A percentile compares a stretch with the other conserved stretches of the same genome.
These are phyloP conservation scores for Blastobotrys capitulatus DNA, from an alignment of 1,139 yeast genomes.

Conservation along the genomic window DNA sequence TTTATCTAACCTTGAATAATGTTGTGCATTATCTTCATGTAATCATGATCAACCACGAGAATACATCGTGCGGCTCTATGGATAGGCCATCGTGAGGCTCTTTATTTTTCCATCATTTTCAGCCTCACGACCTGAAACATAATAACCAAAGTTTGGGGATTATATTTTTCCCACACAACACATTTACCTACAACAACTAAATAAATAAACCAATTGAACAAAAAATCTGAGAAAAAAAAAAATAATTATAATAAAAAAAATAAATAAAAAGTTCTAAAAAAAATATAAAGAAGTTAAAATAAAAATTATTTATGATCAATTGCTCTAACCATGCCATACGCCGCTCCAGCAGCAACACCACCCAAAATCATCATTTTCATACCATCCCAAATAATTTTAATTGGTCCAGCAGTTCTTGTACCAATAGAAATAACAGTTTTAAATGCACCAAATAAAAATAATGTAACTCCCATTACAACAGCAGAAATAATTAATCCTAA, in stretches of 20 bases:
- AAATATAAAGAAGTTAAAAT: not conserved
- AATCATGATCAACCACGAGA: too few species aligned
- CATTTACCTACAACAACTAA: too few species aligned
- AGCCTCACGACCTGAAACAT: too few species aligned
- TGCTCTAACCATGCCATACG: slow-evolving; percentile 84
- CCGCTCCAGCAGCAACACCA: slow-evolving; percentile 94
- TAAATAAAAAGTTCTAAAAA: not conserved
- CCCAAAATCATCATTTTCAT: slow-evolving; percentile 90
- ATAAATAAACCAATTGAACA: too few species aligned
- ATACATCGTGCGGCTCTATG: too few species aligned
- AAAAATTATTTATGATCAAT: slow-evolving; percentile 43
- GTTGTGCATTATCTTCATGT: too few species aligned
- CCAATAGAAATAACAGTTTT: slow-evolving; percentile 86
- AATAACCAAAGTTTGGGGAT: too few species aligned
- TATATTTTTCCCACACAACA: too few species aligned
- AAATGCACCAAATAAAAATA: slow-evolving; percentile 79
- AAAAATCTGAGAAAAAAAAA: too few species aligned
- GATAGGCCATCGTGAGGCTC: too few species aligned
- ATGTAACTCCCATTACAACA: slow-evolving; percentile 74
- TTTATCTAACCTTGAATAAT: too few species aligned
- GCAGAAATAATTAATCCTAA: slow-evolving; percentile 74
- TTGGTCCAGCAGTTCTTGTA: slow-evolving; percentile 46
- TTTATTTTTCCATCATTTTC: too few species aligned
- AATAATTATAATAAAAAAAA: not conserved
- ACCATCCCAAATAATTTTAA: slow-evolving; percentile 68